Evolutionary conservation across 345 rosid genomes (phyloP).

Genomic region (Rhizophora apiculata): DNA sequence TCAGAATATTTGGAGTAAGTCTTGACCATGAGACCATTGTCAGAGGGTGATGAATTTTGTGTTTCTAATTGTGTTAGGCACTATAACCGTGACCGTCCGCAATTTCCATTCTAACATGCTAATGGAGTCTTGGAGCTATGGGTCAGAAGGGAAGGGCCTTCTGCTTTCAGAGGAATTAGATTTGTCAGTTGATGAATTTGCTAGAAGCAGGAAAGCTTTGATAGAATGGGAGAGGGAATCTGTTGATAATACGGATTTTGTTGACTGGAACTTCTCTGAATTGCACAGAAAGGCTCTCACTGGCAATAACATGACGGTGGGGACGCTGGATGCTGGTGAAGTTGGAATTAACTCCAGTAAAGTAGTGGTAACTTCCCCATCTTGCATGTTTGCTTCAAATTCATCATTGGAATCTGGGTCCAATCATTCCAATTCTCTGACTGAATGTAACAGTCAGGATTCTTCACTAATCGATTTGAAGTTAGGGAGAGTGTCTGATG

Average conservation of each 20-base stretch:
- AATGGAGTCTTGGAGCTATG: slow-evolving; percentile 58
- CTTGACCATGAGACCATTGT: not conserved
- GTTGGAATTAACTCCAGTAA: slow-evolving; percentile 30
- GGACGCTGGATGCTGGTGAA: slow-evolving; percentile 18
- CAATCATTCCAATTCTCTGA: slow-evolving; percentile 26
- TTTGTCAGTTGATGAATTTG: slow-evolving; percentile 35
- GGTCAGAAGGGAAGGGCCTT: slow-evolving; percentile 37
- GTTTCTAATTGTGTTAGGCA: not conserved
- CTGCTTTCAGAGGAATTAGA: slow-evolving; percentile 39
- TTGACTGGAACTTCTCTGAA: slow-evolving; percentile 34
- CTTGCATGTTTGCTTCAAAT: slow-evolving; percentile 35
- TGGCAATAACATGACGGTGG: slow-evolving; percentile 13
- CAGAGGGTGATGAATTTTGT: not conserved
- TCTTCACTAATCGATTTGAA: slow-evolving; percentile 35
- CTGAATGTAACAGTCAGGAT: slow-evolving; percentile 33
- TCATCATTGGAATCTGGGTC: slow-evolving; percentile 33
- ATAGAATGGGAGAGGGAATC: slow-evolving; percentile 35
- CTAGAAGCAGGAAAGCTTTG: slow-evolving; percentile 32
- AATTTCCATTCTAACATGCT: slow-evolving; percentile 9
- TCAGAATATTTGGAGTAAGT: not conserved
- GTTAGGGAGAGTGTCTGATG: slow-evolving; percentile 36
- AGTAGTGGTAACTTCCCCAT: slow-evolving; percentile 20
- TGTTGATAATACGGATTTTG: slow-evolving; percentile 34
- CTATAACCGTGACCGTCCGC: slow-evolving; percentile 2
- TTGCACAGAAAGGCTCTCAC: slow-evolving; percentile 31